A percentile compares a stretch with the other conserved stretches of the same genome.
These are phyloP conservation scores for Metarhizium anisopliae DNA, from an alignment of 2,329 filamentous ascomycete species.

Conservation along the genomic window DNA sequence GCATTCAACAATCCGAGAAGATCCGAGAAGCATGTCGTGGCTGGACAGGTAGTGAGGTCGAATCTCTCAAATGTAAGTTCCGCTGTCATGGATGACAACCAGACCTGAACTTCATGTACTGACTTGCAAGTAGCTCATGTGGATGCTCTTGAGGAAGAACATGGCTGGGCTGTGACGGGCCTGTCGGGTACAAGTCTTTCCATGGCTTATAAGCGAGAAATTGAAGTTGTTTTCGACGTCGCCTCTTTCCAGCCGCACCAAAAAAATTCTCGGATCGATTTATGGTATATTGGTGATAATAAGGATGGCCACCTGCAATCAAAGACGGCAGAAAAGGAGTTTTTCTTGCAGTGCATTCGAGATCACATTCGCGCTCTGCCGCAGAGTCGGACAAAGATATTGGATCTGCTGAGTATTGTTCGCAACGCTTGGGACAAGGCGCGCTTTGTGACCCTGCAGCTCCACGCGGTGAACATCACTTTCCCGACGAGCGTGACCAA, in stretches of 20 bases:
- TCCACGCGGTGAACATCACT: slow-evolving; percentile 51
- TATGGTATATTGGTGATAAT: slow-evolving; percentile 59
- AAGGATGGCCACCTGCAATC: slow-evolving; percentile 44
- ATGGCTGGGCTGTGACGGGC: slow-evolving; percentile 65
- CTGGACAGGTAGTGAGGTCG: slow-evolving; percentile 78
- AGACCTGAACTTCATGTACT: not conserved
- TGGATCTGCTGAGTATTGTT: slow-evolving; percentile 50
- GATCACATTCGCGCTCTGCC: slow-evolving; percentile 55
- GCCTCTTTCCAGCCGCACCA: slow-evolving; percentile 44
- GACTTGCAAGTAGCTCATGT: slow-evolving; percentile 45
- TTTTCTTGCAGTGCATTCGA: slow-evolving; percentile 65
- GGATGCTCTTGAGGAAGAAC: slow-evolving; percentile 52
- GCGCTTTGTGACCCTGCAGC: slow-evolving; percentile 46
- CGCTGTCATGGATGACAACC: slow-evolving; percentile 25
- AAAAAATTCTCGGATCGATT: slow-evolving; percentile 50
- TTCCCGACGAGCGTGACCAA: slow-evolving; percentile 57
- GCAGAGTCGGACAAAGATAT: slow-evolving; percentile 47
- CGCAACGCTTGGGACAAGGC: slow-evolving; percentile 59
- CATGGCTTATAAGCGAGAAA: slow-evolving; percentile 62
- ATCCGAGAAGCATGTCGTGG: slow-evolving; percentile 82
- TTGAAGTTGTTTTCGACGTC: slow-evolving; percentile 65
- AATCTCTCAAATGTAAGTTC: slow-evolving; percentile 59
- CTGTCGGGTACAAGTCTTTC: slow-evolving; percentile 55
- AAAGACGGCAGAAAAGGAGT: slow-evolving; percentile 58
- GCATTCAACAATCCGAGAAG: slow-evolving; percentile 76